phyloP scores from a whole-genome alignment of 164 flowering plant genomes.

The Vitis cinerea region DNA sequence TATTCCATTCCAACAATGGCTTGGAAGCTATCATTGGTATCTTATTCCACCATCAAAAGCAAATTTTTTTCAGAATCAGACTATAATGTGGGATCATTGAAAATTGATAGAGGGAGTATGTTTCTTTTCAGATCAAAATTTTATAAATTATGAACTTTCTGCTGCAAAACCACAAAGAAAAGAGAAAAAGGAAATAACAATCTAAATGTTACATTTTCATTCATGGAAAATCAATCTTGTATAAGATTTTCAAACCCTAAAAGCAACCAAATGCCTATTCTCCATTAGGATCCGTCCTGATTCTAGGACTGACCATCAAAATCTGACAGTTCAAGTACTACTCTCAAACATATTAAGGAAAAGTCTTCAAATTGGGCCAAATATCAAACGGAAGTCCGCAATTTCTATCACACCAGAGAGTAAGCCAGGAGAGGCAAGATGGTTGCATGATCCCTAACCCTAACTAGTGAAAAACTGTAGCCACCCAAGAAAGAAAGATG shows the following conservation, averaged over 20 bases:
- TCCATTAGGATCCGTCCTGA: too few relatives aligned
- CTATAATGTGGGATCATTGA: too few relatives aligned
- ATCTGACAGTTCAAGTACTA: background rate
- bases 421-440: background rate
- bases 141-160: too few relatives aligned
- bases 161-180: background rate
- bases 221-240: background rate
- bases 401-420: background rate
- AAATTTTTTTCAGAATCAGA: too few relatives aligned
- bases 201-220: background rate
- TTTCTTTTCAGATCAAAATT: too few relatives aligned
- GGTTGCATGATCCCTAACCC: constrained; percentile 22
- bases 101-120: too few relatives aligned
- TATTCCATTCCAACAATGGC: too few relatives aligned
- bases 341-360: background rate
- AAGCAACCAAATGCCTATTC: too few relatives aligned
- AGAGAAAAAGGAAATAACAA: background rate
- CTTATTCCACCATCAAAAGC: too few relatives aligned
- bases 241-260: background rate
- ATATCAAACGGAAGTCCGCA: background rate
- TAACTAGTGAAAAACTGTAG: background rate
- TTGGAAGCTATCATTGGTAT: too few relatives aligned
- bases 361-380: background rate
- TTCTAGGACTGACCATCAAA: too few relatives aligned
- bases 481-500: background rate